phyloP scores from a whole-genome alignment of 73 alveolate species.

The Tetrahymena thermophila region DNA sequence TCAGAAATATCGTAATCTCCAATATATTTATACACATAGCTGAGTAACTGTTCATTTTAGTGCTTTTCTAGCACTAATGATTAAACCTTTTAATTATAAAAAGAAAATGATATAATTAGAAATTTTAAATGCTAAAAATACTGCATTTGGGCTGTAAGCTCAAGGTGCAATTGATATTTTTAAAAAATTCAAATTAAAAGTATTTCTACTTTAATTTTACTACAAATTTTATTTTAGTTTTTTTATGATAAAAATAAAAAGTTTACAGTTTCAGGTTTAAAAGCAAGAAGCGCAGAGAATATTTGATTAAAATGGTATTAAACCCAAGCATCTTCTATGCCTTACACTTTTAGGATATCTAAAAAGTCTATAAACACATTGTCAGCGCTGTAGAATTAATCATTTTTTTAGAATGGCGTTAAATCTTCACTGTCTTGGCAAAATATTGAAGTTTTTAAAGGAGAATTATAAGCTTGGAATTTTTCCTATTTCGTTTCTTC shows the following conservation, averaged over 20 bases:
- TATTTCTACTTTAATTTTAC: not conserved
- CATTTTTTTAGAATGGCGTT: not conserved
- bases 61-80: not conserved
- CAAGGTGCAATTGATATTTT: no score
- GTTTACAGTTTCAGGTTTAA: not conserved
- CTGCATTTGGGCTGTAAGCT: not conserved
- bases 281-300: not conserved
- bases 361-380: not conserved
- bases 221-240: no score
- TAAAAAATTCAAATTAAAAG: no score
- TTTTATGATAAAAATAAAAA: not conserved
- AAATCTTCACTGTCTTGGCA: not conserved
- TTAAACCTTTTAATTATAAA: not conserved
- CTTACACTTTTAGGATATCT: not conserved
- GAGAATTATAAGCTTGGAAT: not conserved
- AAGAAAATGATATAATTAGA: not conserved
- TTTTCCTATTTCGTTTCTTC: not conserved
- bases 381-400: not conserved
- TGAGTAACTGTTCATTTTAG: not conserved
- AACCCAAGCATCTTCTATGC: not conserved
- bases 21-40: not conserved
- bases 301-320: not conserved
- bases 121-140: not conserved
- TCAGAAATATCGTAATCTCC: not conserved
- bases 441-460: not conserved